Conservation (phyloP, 192 early-diverging fungal genomes). For the Umbelopsis sp. region DNA sequence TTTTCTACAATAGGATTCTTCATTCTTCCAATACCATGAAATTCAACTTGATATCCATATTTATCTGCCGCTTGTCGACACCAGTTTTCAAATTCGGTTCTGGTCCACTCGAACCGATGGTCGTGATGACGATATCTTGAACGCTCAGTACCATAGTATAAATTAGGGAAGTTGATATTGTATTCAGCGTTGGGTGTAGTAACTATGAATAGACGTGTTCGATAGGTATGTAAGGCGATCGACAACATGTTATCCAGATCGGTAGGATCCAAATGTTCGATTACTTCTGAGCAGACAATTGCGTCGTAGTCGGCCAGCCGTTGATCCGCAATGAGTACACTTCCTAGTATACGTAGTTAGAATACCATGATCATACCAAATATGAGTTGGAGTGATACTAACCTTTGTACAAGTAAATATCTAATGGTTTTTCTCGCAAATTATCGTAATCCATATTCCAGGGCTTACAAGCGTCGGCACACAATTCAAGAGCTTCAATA, state of each 20-base stretch:
- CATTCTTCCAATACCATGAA: conserved; percentile 63
- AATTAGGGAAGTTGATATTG: conserved; percentile 81
- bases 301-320: conserved; percentile 67
- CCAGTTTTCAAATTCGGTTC: conserved; percentile 81
- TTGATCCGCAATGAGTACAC: conserved; percentile 49
- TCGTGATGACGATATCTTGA: conserved; percentile 76
- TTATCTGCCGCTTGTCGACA: conserved; percentile 47
- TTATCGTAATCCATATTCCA: conserved; percentile 56
- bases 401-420: conserved; percentile 70
- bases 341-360: conserved; percentile 39
- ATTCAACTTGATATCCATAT: conserved; percentile 69
- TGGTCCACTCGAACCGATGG: conserved; percentile 97
- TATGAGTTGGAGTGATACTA: conserved; percentile 3
- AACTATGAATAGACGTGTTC: conserved; percentile 69
- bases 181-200: conserved; percentile 91
- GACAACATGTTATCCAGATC: conserved; percentile 53
- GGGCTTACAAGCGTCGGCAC: conserved; percentile 58
- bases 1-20: conserved; percentile 40
- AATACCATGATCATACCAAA: background rate
- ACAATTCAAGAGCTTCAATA: conserved; percentile 40
- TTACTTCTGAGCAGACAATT: conserved; percentile 80
- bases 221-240: conserved; percentile 65
- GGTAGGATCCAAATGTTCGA: conserved; percentile 75
- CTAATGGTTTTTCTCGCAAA: conserved; percentile 61
- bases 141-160: conserved; percentile 70